Conservation (phyloP, 2,329 filamentous ascomycete species). For the Corynespora cassiicola region DNA sequence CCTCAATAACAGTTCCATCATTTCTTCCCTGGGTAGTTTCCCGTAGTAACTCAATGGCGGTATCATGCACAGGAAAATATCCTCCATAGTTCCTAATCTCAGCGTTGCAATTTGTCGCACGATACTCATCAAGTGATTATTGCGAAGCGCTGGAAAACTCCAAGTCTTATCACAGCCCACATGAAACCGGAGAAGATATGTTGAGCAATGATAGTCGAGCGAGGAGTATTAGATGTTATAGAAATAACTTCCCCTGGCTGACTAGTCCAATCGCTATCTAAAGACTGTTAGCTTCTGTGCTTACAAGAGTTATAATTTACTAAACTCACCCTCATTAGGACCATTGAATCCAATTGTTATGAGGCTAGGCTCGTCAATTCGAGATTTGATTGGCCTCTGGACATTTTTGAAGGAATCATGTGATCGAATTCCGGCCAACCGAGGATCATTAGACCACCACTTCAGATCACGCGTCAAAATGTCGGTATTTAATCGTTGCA, state of each 20-base stretch:
- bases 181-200: conserved; percentile 11
- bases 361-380: background rate
- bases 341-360: too few relatives aligned
- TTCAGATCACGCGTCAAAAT: conserved; percentile 8
- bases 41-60: conserved; percentile 6
- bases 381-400: too few relatives aligned
- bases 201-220: conserved; percentile 5
- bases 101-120: conserved; percentile 2
- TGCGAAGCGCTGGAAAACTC: conserved; percentile 8
- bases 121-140: conserved; percentile 5
- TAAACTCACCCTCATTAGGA: too few relatives aligned
- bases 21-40: conserved; percentile 6
- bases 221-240: conserved; percentile 4
- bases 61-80: conserved; percentile 7
- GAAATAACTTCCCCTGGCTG: conserved; percentile 4
- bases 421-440: background rate
- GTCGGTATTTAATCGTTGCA: too few relatives aligned
- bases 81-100: conserved; percentile 7
- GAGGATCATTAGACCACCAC: conserved; percentile 7
- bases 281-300: too few relatives aligned
- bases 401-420: too few relatives aligned
- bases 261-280: too few relatives aligned
- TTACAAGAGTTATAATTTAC: too few relatives aligned
- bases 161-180: conserved; percentile 9
- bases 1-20: conserved; percentile 4